Evolutionary conservation across 148 eudicot species (phyloP).

Genomic region (Chenopodium formosanum): DNA sequence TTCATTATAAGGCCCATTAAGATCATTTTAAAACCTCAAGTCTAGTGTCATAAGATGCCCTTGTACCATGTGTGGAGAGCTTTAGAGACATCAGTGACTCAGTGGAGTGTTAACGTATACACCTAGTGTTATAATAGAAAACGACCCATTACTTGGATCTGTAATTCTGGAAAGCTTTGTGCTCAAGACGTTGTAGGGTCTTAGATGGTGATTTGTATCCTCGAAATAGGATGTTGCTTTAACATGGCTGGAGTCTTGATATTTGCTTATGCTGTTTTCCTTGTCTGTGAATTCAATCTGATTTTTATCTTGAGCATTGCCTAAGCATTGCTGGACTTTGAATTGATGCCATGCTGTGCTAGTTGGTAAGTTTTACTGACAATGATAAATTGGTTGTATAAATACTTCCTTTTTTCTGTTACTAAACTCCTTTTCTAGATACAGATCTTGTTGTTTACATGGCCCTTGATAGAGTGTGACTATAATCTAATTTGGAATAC

Average conservation of each 20-base stretch:
- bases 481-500: background rate
- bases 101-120: background rate
- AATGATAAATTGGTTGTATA: background rate
- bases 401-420: background rate
- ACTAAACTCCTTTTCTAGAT: background rate
- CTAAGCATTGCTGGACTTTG: background rate
- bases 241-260: no score
- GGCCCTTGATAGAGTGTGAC: background rate
- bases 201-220: background rate
- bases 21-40: background rate
- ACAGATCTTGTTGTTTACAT: background rate
- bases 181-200: background rate
- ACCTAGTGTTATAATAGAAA: background rate
- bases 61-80: background rate
- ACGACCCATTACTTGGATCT: background rate
- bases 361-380: background rate
- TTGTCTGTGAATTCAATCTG: constrained; percentile 1
- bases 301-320: background rate
- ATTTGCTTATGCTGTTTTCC: background rate
- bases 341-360: background rate
- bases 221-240: background rate
- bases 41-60: background rate
- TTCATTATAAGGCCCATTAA: background rate
- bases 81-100: background rate
- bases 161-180: no score